Percentiles rank a stretch among this genome's conserved stretches.
Conservation (phyloP, 2,329 filamentous ascomycete genomes). For the Penicillium rolfsii region DNA sequence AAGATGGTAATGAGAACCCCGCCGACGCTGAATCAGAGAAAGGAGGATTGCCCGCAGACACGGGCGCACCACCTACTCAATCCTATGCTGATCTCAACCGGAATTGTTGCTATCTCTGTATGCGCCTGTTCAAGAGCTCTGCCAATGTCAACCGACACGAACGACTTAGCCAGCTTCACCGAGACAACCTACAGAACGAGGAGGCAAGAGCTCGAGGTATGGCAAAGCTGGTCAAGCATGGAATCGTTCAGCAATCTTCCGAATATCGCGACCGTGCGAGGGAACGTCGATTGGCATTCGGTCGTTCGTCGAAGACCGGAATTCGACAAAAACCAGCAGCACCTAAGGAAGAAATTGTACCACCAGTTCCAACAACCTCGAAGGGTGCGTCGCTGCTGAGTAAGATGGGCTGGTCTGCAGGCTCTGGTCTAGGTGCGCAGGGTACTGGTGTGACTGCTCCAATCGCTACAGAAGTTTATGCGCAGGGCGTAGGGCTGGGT, state of each 20-base stretch:
- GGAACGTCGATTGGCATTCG: slow-evolving; percentile 51
- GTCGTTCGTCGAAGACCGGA: slow-evolving; percentile 33
- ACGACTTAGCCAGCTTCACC: slow-evolving; percentile 60
- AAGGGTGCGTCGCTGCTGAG: slow-evolving; percentile 56
- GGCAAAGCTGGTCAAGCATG: slow-evolving; percentile 49
- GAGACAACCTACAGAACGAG: slow-evolving; percentile 57
- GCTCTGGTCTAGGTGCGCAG: slow-evolving; percentile 53
- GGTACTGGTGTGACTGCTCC: slow-evolving; percentile 53
- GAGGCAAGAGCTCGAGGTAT: slow-evolving; percentile 48
- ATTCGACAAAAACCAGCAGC: slow-evolving; percentile 29
- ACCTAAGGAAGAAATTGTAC: slow-evolving; percentile 37
- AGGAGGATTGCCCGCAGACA: slow-evolving; percentile 32
- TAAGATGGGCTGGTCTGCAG: slow-evolving; percentile 56
- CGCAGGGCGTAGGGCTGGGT: slow-evolving; percentile 54
- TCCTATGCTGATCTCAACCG: slow-evolving; percentile 64
- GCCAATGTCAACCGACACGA: slow-evolving; percentile 64
- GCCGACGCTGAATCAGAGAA: slow-evolving; percentile 26
- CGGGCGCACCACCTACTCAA: slow-evolving; percentile 48
- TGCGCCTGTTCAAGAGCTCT: slow-evolving; percentile 59
- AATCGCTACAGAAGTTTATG: slow-evolving; percentile 54
- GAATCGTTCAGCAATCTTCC: slow-evolving; percentile 37
- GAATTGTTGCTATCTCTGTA: slow-evolving; percentile 65
- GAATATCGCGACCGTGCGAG: slow-evolving; percentile 54
- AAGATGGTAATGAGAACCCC: slow-evolving; percentile 34
- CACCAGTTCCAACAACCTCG: slow-evolving; percentile 40